Percentiles rank a stretch among this genome's conserved stretches.
Evolutionary conservation across 2,329 filamentous ascomycete species (phyloP).

Genomic region (Cladosporium velox): DNA sequence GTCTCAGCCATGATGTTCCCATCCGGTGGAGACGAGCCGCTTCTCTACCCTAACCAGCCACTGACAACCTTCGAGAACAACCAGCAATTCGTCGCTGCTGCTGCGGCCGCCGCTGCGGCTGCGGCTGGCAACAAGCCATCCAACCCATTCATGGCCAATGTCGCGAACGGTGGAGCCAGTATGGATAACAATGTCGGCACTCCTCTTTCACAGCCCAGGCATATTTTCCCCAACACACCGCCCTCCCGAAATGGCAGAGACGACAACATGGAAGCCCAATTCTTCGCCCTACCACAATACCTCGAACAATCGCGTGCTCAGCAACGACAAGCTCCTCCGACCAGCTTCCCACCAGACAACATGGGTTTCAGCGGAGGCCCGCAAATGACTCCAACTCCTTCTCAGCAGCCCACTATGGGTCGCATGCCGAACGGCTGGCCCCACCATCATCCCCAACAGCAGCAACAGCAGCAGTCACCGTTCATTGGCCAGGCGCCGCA

Average conservation of each 20-base stretch:
- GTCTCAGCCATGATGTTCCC: slow-evolving; percentile 80
- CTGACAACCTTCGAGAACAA: slow-evolving; percentile 60
- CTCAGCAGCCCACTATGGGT: slow-evolving; percentile 29
- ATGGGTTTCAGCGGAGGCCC: background rate
- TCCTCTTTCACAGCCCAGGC: slow-evolving; percentile 7
- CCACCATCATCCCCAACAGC: slow-evolving; percentile 20
- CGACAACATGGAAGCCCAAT: slow-evolving; percentile 71
- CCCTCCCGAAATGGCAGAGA: slow-evolving; percentile 26
- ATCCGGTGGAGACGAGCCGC: slow-evolving; percentile 67
- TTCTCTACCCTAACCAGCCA: slow-evolving; percentile 77
- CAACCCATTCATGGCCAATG: slow-evolving; percentile 14
- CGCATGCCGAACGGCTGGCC: slow-evolving; percentile 29
- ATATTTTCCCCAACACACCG: slow-evolving; percentile 13
- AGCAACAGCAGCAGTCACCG: slow-evolving; percentile 27
- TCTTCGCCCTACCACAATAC: slow-evolving; percentile 72
- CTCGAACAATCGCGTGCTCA: slow-evolving; percentile 56
- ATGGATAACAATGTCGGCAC: slow-evolving; percentile 24
- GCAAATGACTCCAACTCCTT: slow-evolving; percentile 17
- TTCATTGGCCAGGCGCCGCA: slow-evolving; percentile 25
- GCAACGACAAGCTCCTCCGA: slow-evolving; percentile 24
- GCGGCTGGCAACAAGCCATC: slow-evolving; percentile 22
- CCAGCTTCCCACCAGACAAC: slow-evolving; percentile 19
- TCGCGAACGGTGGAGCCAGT: slow-evolving; percentile 1
- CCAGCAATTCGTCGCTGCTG: slow-evolving; percentile 36
- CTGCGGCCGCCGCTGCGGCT: background rate